A percentile compares a stretch with the other conserved stretches of the same genome.
phyloP scores from a whole-genome alignment of 169 alveolate genomes.

The Toxoplasma gondii region DNA sequence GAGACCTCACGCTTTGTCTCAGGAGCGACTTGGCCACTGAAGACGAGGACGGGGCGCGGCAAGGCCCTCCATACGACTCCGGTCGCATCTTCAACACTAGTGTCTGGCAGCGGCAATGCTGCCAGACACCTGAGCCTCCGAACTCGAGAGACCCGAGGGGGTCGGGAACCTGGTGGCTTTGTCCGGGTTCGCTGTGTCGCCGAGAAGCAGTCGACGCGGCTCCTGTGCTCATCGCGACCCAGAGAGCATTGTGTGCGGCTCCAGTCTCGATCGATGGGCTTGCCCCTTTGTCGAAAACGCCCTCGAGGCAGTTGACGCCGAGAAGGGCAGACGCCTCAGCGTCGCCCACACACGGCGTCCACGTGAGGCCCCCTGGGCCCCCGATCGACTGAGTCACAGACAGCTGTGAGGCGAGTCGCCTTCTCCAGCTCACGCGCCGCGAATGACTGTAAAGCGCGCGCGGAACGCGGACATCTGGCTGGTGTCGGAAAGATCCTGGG shows the following conservation, averaged over 20 bases:
- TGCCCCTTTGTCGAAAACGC: not conserved
- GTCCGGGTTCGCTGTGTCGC: not conserved
- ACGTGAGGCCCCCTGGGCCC: slow-evolving; percentile 6
- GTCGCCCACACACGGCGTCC: not conserved
- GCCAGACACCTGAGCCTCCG: slow-evolving; percentile 4
- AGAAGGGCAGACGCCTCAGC: not conserved
- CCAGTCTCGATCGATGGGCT: not conserved
- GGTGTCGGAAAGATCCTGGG: not conserved
- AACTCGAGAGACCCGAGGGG: not conserved
- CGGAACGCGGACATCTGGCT: not conserved
- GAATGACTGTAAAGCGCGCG: not conserved
- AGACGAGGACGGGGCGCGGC: not conserved
- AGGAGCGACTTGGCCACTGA: not conserved
- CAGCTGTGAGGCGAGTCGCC: not conserved
- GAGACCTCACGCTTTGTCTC: no score
- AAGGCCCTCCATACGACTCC: not conserved
- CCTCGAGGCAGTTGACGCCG: not conserved
- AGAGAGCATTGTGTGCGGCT: not conserved
- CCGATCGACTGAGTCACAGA: not conserved
- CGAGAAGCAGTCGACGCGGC: not conserved
- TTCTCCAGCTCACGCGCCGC: not conserved
- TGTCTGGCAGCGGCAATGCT: not conserved
- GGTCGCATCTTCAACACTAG: no score
- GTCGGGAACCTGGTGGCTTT: not conserved
- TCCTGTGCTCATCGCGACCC: not conserved